Evolutionary conservation across 169 alveolate genomes (phyloP).

Genomic region (Babesia bigemina): DNA sequence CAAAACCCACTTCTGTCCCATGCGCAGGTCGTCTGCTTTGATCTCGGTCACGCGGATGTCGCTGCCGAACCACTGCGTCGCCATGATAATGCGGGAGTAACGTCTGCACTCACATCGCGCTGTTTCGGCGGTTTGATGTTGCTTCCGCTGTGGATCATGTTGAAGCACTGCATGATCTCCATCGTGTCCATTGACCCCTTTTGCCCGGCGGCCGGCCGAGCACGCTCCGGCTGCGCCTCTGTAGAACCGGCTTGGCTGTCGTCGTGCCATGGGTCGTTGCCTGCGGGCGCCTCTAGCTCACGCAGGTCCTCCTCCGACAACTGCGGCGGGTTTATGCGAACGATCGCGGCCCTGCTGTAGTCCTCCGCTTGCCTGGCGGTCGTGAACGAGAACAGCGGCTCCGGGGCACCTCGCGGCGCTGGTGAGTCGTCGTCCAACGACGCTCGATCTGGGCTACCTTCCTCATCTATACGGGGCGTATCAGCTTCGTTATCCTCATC

Average conservation of each 20-base stretch:
- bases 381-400: slow-evolving; percentile 18
- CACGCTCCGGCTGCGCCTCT: not conserved
- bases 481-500: too few species aligned
- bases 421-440: too few species aligned
- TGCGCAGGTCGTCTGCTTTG: slow-evolving; percentile 57
- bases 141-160: slow-evolving; percentile 23
- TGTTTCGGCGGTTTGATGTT: slow-evolving; percentile 29
- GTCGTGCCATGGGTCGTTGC: not conserved
- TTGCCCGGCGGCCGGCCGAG: not conserved
- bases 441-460: too few species aligned
- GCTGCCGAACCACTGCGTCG: slow-evolving; percentile 50
- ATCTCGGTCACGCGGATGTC: slow-evolving; percentile 40
- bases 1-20: slow-evolving; percentile 26
- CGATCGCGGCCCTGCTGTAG: slow-evolving; percentile 4
- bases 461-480: too few species aligned
- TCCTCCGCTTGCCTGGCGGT: slow-evolving; percentile 31
- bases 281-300: not conserved
- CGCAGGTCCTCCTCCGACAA: slow-evolving; percentile 1
- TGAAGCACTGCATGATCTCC: slow-evolving; percentile 39
- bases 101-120: slow-evolving; percentile 12
- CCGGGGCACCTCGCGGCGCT: not conserved
- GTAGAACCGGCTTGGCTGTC: not conserved
- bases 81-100: not conserved
- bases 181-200: slow-evolving; percentile 15
- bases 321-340: slow-evolving; percentile 4